These are phyloP conservation scores for Gossypium lobatum DNA, from an alignment of 441 rosid species.

Conservation along the genomic window DNA sequence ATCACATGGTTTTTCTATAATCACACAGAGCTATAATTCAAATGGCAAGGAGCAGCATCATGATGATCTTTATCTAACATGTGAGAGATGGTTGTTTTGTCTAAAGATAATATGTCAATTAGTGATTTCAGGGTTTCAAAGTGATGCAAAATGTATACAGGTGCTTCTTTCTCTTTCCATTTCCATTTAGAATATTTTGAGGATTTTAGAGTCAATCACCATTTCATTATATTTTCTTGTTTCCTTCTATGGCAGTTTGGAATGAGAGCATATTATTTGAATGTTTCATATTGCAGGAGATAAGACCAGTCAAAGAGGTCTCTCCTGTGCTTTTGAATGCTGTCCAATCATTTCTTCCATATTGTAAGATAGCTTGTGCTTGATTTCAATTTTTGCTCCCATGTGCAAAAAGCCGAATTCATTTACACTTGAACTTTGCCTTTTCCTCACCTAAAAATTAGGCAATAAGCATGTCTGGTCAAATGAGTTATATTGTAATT, in stretches of 20 bases:
- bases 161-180: constrained; percentile 27
- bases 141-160: constrained; percentile 78
- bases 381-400: not conserved
- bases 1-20: constrained; percentile 60
- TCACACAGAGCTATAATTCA: constrained; percentile 47
- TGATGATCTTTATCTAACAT: constrained; percentile 69
- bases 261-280: constrained; percentile 1
- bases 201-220: constrained; percentile 13
- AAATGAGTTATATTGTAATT: not conserved
- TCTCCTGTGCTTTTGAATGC: constrained; percentile 73
- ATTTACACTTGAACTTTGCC: constrained; percentile 11
- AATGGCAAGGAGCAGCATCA: constrained; percentile 53
- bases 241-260: not conserved
- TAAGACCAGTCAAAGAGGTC: constrained; percentile 82
- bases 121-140: constrained; percentile 79
- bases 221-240: constrained; percentile 10
- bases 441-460: not conserved
- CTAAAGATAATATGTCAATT: constrained; percentile 78
- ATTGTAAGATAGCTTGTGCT: constrained; percentile 52
- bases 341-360: constrained; percentile 75
- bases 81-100: constrained; percentile 97
- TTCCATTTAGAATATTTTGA: not conserved
- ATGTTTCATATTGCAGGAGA: constrained; percentile 50
- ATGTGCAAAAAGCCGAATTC: not conserved
- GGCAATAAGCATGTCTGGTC: not conserved